Evolutionary conservation across 106 monocot genomes (phyloP).

Genomic region (Dioscorea zingiberensis): DNA sequence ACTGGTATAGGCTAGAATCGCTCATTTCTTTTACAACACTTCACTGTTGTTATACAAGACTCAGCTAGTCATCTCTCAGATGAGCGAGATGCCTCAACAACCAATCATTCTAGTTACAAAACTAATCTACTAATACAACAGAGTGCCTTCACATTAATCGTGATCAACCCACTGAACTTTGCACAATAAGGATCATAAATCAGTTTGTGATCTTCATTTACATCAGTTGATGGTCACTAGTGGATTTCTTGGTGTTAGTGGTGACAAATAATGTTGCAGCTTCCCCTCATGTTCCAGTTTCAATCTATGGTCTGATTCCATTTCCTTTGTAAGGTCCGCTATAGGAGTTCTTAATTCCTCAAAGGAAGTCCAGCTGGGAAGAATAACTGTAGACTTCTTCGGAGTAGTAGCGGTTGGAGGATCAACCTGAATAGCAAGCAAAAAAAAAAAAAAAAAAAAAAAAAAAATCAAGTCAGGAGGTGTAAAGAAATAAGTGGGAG

Average conservation of each 20-base stretch:
- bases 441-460: background rate
- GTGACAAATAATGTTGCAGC: background rate
- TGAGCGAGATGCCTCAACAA: too few relatives aligned
- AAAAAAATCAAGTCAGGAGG: background rate
- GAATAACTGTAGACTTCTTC: constrained; percentile 8
- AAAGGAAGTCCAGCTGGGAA: constrained; percentile 33
- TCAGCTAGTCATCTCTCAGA: too few relatives aligned
- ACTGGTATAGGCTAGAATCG: too few relatives aligned
- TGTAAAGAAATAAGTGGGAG: background rate
- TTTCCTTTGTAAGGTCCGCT: constrained; percentile 6
- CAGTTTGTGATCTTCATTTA: background rate
- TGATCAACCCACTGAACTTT: too few relatives aligned
- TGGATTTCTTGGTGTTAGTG: constrained; percentile 35
- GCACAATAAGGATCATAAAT: too few relatives aligned
- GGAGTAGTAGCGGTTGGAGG: constrained; percentile 12
- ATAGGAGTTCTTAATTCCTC: constrained; percentile 26
- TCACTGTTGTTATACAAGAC: too few relatives aligned
- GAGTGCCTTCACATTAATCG: too few relatives aligned
- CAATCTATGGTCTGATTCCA: constrained; percentile 8
- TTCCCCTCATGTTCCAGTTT: constrained; percentile 11
- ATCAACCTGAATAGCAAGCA: constrained; percentile 29
- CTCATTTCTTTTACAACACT: too few relatives aligned
- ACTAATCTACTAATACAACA: too few relatives aligned
- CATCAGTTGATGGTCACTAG: constrained; percentile 22
- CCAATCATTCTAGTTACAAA: too few relatives aligned